Evolutionary conservation across 768 basidiomycete genomes (phyloP).

Genomic region (Trametes meyenii): DNA sequence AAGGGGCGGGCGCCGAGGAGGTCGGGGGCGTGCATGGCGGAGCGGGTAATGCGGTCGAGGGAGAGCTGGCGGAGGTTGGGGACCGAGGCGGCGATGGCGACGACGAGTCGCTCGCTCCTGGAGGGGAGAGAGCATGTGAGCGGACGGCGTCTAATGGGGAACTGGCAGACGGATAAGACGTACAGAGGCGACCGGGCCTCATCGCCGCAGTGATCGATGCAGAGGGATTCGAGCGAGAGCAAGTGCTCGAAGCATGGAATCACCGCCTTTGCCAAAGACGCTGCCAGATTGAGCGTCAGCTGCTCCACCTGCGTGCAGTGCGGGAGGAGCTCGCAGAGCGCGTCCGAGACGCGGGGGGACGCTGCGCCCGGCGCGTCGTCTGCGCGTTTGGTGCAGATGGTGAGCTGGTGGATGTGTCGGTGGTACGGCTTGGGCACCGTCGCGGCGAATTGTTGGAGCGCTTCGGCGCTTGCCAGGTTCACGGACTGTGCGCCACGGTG

Average conservation of each 20-base stretch:
- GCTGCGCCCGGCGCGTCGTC: slow-evolving; percentile 17
- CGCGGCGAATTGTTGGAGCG: slow-evolving; percentile 53
- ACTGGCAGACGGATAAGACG: slow-evolving; percentile 24
- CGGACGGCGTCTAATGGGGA: slow-evolving; percentile 17
- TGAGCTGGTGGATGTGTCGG: slow-evolving; percentile 52
- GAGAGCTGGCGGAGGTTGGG: slow-evolving; percentile 57
- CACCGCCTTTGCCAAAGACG: slow-evolving; percentile 51
- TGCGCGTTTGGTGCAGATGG: slow-evolving; percentile 46
- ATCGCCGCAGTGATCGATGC: slow-evolving; percentile 48
- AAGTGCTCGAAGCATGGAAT: slow-evolving; percentile 52
- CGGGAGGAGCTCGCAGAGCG: slow-evolving; percentile 52
- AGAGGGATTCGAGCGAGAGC: slow-evolving; percentile 45
- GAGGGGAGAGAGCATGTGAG: slow-evolving; percentile 14
- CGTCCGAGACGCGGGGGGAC: slow-evolving; percentile 42
- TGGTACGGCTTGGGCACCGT: slow-evolving; percentile 59
- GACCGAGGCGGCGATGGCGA: slow-evolving; percentile 64
- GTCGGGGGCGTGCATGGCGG: slow-evolving; percentile 63
- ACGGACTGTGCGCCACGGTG: slow-evolving; percentile 43
- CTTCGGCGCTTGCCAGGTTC: slow-evolving; percentile 47
- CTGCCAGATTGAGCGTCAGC: slow-evolving; percentile 51
- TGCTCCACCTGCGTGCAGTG: slow-evolving; percentile 50
- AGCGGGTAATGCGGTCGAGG: slow-evolving; percentile 67
- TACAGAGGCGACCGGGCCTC: slow-evolving; percentile 43
- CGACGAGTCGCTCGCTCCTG: slow-evolving; percentile 71
- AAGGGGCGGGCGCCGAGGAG: slow-evolving; percentile 55